phyloP scores from a whole-genome alignment of 2,329 filamentous ascomycete species.

The Fusarium robinianum region DNA sequence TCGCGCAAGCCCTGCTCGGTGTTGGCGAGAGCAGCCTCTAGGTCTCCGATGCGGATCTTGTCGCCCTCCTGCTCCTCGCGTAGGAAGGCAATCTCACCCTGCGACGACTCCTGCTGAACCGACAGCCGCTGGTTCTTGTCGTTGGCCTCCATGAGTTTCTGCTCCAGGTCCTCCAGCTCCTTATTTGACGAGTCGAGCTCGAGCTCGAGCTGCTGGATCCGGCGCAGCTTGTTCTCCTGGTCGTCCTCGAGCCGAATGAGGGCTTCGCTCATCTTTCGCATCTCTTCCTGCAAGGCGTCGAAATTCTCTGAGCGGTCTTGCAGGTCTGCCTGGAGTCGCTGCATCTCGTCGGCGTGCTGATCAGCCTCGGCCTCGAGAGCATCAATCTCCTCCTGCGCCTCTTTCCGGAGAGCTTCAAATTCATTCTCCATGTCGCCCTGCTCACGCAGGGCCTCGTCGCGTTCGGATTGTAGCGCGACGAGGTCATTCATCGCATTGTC shows the following conservation, averaged over 20 bases:
- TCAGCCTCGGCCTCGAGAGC: constrained; percentile 73
- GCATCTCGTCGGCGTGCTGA: constrained; percentile 70
- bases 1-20: constrained; percentile 81
- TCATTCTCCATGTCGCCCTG: constrained; percentile 62
- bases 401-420: constrained; percentile 63
- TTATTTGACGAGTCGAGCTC: constrained; percentile 83
- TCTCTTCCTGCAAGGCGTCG: constrained; percentile 87
- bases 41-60: constrained; percentile 95
- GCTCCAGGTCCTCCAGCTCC: constrained; percentile 84
- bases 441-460: constrained; percentile 79
- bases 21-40: constrained; percentile 80
- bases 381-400: constrained; percentile 70
- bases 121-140: constrained; percentile 85
- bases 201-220: constrained; percentile 80
- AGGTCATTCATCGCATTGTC: constrained; percentile 80
- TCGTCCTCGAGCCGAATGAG: constrained; percentile 89
- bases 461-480: constrained; percentile 76
- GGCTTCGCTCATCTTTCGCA: constrained; percentile 87
- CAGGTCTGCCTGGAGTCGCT: constrained; percentile 71
- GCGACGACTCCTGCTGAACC: constrained; percentile 89
- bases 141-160: constrained; percentile 81
- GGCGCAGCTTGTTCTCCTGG: constrained; percentile 74
- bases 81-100: constrained; percentile 91
- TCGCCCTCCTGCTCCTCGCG: constrained; percentile 96
- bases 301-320: constrained; percentile 84